These are phyloP conservation scores for Chytridiales sp. DNA, from an alignment of 371 early-diverging fungal genomes.

Conservation along the genomic window DNA sequence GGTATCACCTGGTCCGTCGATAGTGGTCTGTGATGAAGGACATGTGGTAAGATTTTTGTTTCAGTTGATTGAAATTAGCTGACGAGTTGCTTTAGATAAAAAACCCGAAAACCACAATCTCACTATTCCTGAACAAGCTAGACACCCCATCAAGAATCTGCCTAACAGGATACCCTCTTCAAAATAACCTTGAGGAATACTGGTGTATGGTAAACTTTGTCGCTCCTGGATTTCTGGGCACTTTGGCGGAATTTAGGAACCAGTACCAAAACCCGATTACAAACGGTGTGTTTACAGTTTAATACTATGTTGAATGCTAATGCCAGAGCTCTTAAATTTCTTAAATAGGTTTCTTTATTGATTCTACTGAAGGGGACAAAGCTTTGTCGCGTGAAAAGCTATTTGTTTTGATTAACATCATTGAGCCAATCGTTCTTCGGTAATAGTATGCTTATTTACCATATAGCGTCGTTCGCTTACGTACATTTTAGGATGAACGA, in stretches of 20 bases:
- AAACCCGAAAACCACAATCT: slow-evolving; percentile 54
- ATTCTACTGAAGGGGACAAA: slow-evolving; percentile 53
- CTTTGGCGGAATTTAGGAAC: slow-evolving; percentile 53
- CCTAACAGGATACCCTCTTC: slow-evolving; percentile 87
- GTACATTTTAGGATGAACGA: slow-evolving; percentile 46
- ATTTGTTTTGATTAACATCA: slow-evolving; percentile 51
- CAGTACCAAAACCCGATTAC: slow-evolving; percentile 66
- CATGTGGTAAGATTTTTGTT: slow-evolving; percentile 51
- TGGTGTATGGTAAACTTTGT: slow-evolving; percentile 72
- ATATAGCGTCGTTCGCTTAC: slow-evolving; percentile 14
- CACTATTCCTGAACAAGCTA: slow-evolving; percentile 45
- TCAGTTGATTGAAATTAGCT: neutral
- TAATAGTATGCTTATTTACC: slow-evolving; percentile 3
- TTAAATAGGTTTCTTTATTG: slow-evolving; percentile 46
- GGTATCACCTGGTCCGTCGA: slow-evolving; percentile 54
- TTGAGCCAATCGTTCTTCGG: slow-evolving; percentile 56
- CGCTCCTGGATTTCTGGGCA: slow-evolving; percentile 60
- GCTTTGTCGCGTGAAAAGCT: slow-evolving; percentile 41
- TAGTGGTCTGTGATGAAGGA: slow-evolving; percentile 83
- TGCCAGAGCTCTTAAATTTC: neutral
- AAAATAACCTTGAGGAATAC: slow-evolving; percentile 70
- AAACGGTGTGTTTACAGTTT: slow-evolving; percentile 51
- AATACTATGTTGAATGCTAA: neutral
- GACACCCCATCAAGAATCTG: slow-evolving; percentile 65
- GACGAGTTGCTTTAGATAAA: slow-evolving; percentile 56